phyloP scores from a whole-genome alignment of 805 yeast genomes.

The Clavispora vitiphila region DNA sequence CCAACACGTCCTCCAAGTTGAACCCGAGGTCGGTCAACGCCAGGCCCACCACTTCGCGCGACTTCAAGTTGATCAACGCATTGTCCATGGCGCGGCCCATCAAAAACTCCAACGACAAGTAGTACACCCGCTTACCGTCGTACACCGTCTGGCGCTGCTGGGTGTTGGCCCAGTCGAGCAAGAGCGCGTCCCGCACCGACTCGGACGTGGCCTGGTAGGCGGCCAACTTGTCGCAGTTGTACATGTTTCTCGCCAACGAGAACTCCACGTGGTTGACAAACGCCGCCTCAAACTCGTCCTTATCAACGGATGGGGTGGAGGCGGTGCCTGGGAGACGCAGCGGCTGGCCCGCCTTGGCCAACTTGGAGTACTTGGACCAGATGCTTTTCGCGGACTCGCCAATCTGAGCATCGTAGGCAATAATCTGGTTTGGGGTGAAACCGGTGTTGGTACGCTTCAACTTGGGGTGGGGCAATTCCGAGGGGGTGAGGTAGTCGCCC shows the following conservation, averaged over 20 bases:
- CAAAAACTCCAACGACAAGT: constrained; percentile 79
- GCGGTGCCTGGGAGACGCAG: constrained; percentile 15
- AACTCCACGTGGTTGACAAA: constrained; percentile 88
- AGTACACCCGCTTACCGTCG: constrained; percentile 83
- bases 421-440: constrained; percentile 84
- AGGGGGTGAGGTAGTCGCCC: constrained; percentile 36
- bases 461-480: constrained; percentile 34
- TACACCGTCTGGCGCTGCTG: constrained; percentile 83
- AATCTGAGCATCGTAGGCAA: constrained; percentile 73
- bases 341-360: constrained; percentile 19
- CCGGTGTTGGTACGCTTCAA: constrained; percentile 83
- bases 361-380: constrained; percentile 69
- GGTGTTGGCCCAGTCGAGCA: constrained; percentile 88
- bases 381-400: constrained; percentile 71
- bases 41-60: constrained; percentile 50
- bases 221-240: constrained; percentile 87
- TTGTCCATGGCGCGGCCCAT: constrained; percentile 96
- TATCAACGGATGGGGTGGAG: constrained; percentile 21
- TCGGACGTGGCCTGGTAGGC: constrained; percentile 87
- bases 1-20: constrained; percentile 77
- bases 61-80: constrained; percentile 76
- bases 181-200: constrained; percentile 71
- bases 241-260: constrained; percentile 82
- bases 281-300: constrained; percentile 56
- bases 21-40: constrained; percentile 69